These are phyloP conservation scores for Curvularia verruculosa DNA, from an alignment of 2,329 filamentous ascomycete genomes.

Conservation along the genomic window DNA sequence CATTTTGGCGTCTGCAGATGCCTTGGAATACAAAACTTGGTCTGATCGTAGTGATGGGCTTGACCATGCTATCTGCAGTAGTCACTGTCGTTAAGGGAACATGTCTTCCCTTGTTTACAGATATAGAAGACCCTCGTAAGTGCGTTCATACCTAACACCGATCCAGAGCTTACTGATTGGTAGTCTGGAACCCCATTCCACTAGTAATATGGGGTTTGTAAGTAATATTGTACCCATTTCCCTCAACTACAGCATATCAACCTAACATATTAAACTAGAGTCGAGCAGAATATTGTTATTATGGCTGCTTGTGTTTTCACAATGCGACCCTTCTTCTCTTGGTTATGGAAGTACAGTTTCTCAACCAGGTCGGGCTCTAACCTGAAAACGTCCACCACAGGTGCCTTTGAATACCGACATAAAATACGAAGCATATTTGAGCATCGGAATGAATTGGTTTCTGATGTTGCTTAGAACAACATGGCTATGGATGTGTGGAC, in stretches of 20 bases:
- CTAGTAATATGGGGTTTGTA: constrained; percentile 1
- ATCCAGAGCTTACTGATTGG: neutral
- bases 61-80: constrained; percentile 18
- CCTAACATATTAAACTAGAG: neutral
- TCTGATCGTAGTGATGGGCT: constrained; percentile 10
- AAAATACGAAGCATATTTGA: neutral
- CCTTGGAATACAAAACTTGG: constrained; percentile 14
- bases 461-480: no score
- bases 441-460: neutral
- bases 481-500: no score
- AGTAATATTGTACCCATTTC: neutral
- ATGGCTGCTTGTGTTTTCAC: constrained; percentile 21
- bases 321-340: constrained; percentile 15
- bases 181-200: neutral
- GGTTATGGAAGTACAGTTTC: constrained; percentile 6
- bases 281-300: constrained; percentile 19
- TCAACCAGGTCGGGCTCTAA: neutral
- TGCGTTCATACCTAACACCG: neutral
- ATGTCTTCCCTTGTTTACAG: constrained; percentile 12
- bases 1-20: constrained; percentile 16
- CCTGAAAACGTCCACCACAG: neutral
- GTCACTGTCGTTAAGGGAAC: constrained; percentile 14
- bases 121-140: constrained; percentile 4
- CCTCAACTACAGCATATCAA: no score
- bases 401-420: neutral